Evolutionary conservation across 768 basidiomycete genomes (phyloP).

Genomic region (Trametes cinnabarina): DNA sequence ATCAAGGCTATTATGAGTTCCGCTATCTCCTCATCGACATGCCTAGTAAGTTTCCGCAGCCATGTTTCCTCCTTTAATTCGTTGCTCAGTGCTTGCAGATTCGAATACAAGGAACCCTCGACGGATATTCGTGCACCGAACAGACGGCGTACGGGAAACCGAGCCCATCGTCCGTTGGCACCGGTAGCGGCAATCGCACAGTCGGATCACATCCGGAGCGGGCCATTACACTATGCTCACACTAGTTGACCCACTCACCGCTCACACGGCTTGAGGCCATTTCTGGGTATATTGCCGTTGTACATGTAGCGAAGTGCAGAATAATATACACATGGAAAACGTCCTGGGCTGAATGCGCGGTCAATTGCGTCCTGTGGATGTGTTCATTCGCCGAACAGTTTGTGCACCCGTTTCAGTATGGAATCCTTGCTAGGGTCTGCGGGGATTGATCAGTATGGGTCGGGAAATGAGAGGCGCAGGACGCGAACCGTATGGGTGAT

Average conservation of each 20-base stretch:
- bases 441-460: slow-evolving; percentile 11
- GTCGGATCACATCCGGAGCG: background rate
- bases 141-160: slow-evolving; percentile 63
- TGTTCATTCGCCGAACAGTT: slow-evolving; percentile 84
- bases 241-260: slow-evolving; percentile 6
- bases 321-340: slow-evolving; percentile 13
- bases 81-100: slow-evolving; percentile 38
- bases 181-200: slow-evolving; percentile 29
- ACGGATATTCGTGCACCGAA: slow-evolving; percentile 69
- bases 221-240: background rate
- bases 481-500: slow-evolving; percentile 83
- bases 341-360: background rate
- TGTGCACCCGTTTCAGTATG: slow-evolving; percentile 93
- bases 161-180: slow-evolving; percentile 72
- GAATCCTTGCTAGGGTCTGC: slow-evolving; percentile 95
- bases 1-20: slow-evolving; percentile 74
- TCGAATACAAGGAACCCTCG: slow-evolving; percentile 60
- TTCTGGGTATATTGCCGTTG: slow-evolving; percentile 11
- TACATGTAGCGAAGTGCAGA: slow-evolving; percentile 15
- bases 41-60: slow-evolving; percentile 53
- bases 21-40: slow-evolving; percentile 77
- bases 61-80: slow-evolving; percentile 26
- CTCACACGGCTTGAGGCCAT: slow-evolving; percentile 1
- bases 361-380: background rate
- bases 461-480: background rate